Evolutionary conservation across 2,329 filamentous ascomycete species (phyloP), one percentile per base, ranked within the genome.

Genomic region (Botrytis paeoniae): DNA sequence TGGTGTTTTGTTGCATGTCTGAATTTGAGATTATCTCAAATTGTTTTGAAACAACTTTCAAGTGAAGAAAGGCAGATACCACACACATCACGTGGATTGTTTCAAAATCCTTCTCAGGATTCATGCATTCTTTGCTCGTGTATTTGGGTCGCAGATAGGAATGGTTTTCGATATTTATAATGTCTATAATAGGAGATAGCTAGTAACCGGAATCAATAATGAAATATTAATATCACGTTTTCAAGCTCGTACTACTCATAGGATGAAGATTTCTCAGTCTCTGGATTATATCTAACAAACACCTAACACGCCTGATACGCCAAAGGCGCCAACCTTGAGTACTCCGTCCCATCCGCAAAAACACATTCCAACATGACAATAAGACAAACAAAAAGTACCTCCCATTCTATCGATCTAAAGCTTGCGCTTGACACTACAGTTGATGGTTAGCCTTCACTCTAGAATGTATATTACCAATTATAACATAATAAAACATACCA

Each of bases 371-470:
- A 1, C n/a, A 66, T 39, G 4, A 6, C 18, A 37, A 29, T 29
- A 18, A 57, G 35, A 6, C 25, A 68, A 22, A 25, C 16, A 39
- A 41, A 68, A 37, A 20, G 22, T 2, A 54, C 14, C 18, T 41
- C 16, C n/a, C 12, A 57, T 25, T n/a, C 22, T 57, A 71, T 22
- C 48, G 60, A 59, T 71, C 69, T 25, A 71, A 65, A 71, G 74
- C 75, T 71, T 76, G 75, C n/a, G 69, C 71, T 66, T 74, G 73
- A 72, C 74, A 76, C 75, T 76, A 69, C 12, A 54, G 43, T 25
- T 32, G 35, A 29, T 29, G 25, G 43, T 75, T 70, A 75, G 71
- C 22, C 71, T 60, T 45, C 4, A 35, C 39, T 37, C 37, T 18
- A 43, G 12, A 25, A 7, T 1, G 10, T 22, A 57, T 37, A 35